Evolutionary conservation across 169 alveolate genomes (phyloP).

Genomic region (Eimeria tenella): DNA sequence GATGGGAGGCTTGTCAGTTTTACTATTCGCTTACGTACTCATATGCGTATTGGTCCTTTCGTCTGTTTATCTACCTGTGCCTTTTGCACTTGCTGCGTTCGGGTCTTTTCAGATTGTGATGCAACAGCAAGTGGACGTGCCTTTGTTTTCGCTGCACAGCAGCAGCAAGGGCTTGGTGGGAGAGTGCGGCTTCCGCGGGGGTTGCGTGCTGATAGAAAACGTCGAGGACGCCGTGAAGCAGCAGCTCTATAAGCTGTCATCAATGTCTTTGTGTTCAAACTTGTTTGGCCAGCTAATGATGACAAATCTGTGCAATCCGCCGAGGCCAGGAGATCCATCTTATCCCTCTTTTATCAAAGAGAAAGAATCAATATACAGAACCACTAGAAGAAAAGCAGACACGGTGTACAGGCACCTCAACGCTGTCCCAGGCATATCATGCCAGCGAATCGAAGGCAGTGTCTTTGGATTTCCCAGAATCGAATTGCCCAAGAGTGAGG

Average conservation of each 20-base stretch:
- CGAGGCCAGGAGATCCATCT: slow-evolving; percentile 85
- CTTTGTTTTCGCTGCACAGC: slow-evolving; percentile 89
- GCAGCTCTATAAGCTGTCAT: slow-evolving; percentile 88
- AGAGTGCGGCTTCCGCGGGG: slow-evolving; percentile 94
- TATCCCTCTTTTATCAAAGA: slow-evolving; percentile 85
- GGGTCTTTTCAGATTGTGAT: slow-evolving; percentile 19
- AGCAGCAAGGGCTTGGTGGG: slow-evolving; percentile 92
- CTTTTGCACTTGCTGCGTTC: too few relatives aligned
- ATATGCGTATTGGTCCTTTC: too few relatives aligned
- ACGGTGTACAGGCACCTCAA: slow-evolving; percentile 83
- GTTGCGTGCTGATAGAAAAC: slow-evolving; percentile 86
- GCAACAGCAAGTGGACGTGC: slow-evolving; percentile 79
- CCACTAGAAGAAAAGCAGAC: slow-evolving; percentile 85
- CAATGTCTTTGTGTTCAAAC: slow-evolving; percentile 89
- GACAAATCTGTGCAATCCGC: slow-evolving; percentile 88
- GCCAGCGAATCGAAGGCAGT: slow-evolving; percentile 47
- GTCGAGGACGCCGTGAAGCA: slow-evolving; percentile 85
- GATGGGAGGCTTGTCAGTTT: too few relatives aligned
- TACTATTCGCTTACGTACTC: too few relatives aligned
- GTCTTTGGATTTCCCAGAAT: slow-evolving; percentile 75
- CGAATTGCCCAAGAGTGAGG: slow-evolving; percentile 77
- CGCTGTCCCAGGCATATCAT: slow-evolving; percentile 77
- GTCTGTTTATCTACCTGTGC: too few relatives aligned
- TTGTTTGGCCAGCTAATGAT: slow-evolving; percentile 88
- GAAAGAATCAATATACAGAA: slow-evolving; percentile 78